Percentiles rank a stretch among this genome's conserved stretches.
phyloP scores from a whole-genome alignment of 345 rosid genomes.

The Camelina hispida region DNA sequence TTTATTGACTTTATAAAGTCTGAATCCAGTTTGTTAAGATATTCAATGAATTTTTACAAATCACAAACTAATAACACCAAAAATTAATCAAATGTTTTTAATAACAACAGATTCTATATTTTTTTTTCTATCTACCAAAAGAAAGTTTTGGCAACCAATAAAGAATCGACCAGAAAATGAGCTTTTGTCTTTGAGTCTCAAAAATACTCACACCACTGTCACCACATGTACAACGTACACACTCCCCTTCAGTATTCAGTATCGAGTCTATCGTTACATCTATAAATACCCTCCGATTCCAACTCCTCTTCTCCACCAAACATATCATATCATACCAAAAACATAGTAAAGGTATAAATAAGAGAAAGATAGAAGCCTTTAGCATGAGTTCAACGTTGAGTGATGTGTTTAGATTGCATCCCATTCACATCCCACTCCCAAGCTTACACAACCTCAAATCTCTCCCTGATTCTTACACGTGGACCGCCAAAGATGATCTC shows the following conservation, averaged over 20 bases:
- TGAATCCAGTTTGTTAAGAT: too few relatives aligned
- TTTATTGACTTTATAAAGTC: too few relatives aligned
- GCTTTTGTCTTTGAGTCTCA: constrained; percentile 12
- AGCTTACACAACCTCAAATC: constrained; percentile 63
- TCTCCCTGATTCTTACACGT: constrained; percentile 76
- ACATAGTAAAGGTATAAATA: neutral
- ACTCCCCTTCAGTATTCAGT: neutral
- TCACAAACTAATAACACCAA: too few relatives aligned
- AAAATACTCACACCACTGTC: constrained; percentile 6
- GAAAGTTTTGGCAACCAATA: neutral
- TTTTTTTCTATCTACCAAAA: neutral
- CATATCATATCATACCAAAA: constrained; percentile 25
- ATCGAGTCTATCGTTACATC: constrained; percentile 1
- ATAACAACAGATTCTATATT: too few relatives aligned
- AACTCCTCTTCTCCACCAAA: constrained; percentile 41
- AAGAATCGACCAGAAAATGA: constrained; percentile 23
- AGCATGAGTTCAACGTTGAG: constrained; percentile 65
- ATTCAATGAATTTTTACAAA: too few relatives aligned
- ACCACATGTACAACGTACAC: neutral
- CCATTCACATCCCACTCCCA: constrained; percentile 56
- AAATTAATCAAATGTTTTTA: too few relatives aligned
- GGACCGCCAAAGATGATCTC: constrained; percentile 62
- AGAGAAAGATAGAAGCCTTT: neutral
- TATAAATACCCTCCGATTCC: constrained; percentile 43
- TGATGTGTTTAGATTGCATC: constrained; percentile 61